Evolutionary conservation across 202 grass and related monocot genomes (phyloP).

Genomic region (Cymbopogon flexuosus): DNA sequence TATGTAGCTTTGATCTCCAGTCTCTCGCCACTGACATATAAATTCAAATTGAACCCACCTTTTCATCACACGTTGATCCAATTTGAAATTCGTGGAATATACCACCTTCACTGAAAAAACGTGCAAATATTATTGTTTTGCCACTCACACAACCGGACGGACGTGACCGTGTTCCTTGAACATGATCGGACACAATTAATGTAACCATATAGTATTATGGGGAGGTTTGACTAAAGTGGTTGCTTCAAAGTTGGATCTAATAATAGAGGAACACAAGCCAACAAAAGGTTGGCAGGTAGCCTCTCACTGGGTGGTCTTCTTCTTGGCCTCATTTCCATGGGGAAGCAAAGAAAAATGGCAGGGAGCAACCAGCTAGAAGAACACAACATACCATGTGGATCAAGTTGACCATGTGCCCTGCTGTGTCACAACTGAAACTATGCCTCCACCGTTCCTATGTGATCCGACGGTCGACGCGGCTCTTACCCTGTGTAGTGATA

Average conservation of each 20-base stretch:
- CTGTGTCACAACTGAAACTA: neutral
- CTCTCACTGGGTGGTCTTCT: constrained; percentile 9
- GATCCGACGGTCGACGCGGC: neutral
- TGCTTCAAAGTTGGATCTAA: constrained; percentile 27
- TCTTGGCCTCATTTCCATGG: constrained; percentile 9
- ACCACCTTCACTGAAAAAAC: neutral
- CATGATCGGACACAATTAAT: constrained; percentile 19
- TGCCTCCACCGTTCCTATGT: neutral
- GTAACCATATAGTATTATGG: constrained; percentile 23
- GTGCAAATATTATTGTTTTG: neutral
- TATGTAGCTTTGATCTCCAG: neutral
- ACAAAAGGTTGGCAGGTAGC: constrained; percentile 30
- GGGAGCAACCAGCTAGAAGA: constrained; percentile 36
- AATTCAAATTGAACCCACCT: neutral
- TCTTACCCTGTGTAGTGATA: neutral
- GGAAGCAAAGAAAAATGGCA: neutral
- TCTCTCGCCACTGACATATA: neutral
- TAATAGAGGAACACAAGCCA: constrained; percentile 39
- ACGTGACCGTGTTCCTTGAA: constrained; percentile 8
- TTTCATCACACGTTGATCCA: neutral
- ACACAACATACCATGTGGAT: constrained; percentile 38
- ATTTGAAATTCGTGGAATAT: neutral
- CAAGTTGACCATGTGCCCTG: constrained; percentile 41
- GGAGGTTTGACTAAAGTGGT: constrained; percentile 28
- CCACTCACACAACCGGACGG: neutral